Evolutionary conservation across 306 rosid species (phyloP).

Genomic region (Dalbergia oliveri): DNA sequence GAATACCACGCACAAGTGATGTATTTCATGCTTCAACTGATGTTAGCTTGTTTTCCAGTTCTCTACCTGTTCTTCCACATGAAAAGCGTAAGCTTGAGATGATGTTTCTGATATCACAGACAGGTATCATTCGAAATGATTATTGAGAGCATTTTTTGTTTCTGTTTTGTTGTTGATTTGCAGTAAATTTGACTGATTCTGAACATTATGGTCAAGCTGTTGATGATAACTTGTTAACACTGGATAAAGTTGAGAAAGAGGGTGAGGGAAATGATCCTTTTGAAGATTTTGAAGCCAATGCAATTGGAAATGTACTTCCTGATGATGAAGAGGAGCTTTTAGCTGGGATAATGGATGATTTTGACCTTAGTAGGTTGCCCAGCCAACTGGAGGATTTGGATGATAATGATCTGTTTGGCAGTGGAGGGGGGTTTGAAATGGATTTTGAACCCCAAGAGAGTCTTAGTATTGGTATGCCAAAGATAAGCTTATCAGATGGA

Average conservation of each 20-base stretch:
- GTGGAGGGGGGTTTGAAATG: slow-evolving; percentile 92
- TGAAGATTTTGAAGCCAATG: slow-evolving; percentile 59
- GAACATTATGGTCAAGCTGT: no score
- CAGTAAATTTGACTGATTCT: slow-evolving; percentile 71
- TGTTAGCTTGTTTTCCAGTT: slow-evolving; percentile 82
- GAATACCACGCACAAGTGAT: slow-evolving; percentile 54
- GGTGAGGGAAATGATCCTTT: slow-evolving; percentile 61
- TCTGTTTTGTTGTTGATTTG: slow-evolving; percentile 41
- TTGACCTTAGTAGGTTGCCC: slow-evolving; percentile 86
- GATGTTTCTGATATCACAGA: neutral
- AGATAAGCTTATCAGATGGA: slow-evolving; percentile 68
- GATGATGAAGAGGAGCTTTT: slow-evolving; percentile 89
- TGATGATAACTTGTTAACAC: slow-evolving; percentile 61
- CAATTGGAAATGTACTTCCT: slow-evolving; percentile 76
- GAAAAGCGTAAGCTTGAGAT: slow-evolving; percentile 70
- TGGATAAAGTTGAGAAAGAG: slow-evolving; percentile 54
- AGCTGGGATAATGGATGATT: slow-evolving; percentile 87
- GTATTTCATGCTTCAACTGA: slow-evolving; percentile 70
- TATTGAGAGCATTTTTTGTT: slow-evolving; percentile 2
- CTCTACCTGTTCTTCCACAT: slow-evolving; percentile 84
- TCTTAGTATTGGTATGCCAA: slow-evolving; percentile 68
- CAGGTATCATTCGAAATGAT: slow-evolving; percentile 30
- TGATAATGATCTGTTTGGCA: slow-evolving; percentile 84
- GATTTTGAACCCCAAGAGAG: slow-evolving; percentile 78
- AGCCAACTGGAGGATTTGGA: slow-evolving; percentile 91